These are phyloP conservation scores for Erucastrum elatum DNA, from an alignment of 345 rosid species.

Conservation along the genomic window DNA sequence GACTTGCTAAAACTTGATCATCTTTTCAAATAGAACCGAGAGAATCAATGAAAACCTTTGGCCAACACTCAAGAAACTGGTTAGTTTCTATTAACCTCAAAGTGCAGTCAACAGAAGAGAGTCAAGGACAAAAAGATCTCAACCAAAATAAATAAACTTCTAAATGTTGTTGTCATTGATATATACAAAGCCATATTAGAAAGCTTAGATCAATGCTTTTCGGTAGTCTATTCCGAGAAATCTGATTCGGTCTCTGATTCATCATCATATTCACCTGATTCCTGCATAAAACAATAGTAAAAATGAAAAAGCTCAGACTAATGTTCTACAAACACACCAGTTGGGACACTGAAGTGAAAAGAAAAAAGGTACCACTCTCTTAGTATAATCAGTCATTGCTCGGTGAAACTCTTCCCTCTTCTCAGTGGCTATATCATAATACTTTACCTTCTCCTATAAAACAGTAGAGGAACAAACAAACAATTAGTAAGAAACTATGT, in stretches of 20 bases:
- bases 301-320: conserved; percentile 14
- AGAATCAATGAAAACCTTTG: conserved; percentile 5
- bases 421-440: conserved; percentile 86
- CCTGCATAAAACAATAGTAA: conserved; percentile 49
- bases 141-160: not conserved
- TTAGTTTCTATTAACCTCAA: conserved; percentile 20
- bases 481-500: conserved; percentile 5
- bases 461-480: conserved; percentile 20
- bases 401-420: conserved; percentile 87
- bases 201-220: conserved; percentile 22
- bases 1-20: conserved; percentile 14
- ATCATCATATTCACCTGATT: conserved; percentile 57
- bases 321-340: not conserved
- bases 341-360: conserved; percentile 3
- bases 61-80: conserved; percentile 13
- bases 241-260: conserved; percentile 71
- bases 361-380: conserved; percentile 52
- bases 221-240: conserved; percentile 47
- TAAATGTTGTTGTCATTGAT: conserved; percentile 9
- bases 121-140: conserved; percentile 9
- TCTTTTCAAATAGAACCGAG: not conserved
- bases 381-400: conserved; percentile 66
- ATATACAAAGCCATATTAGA: conserved; percentile 24
- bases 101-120: not conserved
- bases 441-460: conserved; percentile 82